Conservation (phyloP, 257 asterid species). For the Eucommia ulmoides region DNA sequence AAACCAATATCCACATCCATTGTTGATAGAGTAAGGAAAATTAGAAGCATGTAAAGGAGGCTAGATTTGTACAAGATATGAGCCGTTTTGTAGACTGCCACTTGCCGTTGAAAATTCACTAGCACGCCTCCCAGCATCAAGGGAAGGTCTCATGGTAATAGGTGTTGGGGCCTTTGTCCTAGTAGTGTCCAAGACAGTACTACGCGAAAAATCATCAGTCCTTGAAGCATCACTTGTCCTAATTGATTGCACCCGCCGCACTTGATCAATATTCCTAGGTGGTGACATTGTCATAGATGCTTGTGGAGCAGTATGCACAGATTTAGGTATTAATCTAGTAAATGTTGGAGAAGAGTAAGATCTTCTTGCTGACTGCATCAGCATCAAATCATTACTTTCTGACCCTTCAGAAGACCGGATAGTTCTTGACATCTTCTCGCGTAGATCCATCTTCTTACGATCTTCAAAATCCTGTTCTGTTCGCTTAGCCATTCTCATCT, state of each 20-base stretch:
- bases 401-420: slow-evolving; percentile 22
- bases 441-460: slow-evolving; percentile 21
- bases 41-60: slow-evolving; percentile 5
- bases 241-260: slow-evolving; percentile 12
- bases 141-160: slow-evolving; percentile 12
- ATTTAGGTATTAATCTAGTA: slow-evolving; percentile 18
- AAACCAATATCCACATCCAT: background rate
- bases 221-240: slow-evolving; percentile 22
- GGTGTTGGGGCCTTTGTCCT: slow-evolving; percentile 23
- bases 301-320: slow-evolving; percentile 13
- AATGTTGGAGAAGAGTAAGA: slow-evolving; percentile 28
- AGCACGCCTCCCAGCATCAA: slow-evolving; percentile 20
- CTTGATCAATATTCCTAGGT: slow-evolving; percentile 23
- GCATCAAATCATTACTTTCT: slow-evolving; percentile 13
- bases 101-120: slow-evolving; percentile 21
- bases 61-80: slow-evolving; percentile 27
- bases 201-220: slow-evolving; percentile 8
- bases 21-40: slow-evolving; percentile 2
- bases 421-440: slow-evolving; percentile 26
- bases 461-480: slow-evolving; percentile 21
- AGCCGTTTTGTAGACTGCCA: slow-evolving; percentile 25
- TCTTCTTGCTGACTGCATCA: slow-evolving; percentile 14
- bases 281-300: slow-evolving; percentile 18
- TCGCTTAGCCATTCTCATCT: slow-evolving; percentile 29
- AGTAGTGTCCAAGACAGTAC: slow-evolving; percentile 15